A percentile compares a stretch with the other conserved stretches of the same genome.
Evolutionary conservation across 768 basidiomycete species (phyloP).

Genomic region (Mycena latifolia): DNA sequence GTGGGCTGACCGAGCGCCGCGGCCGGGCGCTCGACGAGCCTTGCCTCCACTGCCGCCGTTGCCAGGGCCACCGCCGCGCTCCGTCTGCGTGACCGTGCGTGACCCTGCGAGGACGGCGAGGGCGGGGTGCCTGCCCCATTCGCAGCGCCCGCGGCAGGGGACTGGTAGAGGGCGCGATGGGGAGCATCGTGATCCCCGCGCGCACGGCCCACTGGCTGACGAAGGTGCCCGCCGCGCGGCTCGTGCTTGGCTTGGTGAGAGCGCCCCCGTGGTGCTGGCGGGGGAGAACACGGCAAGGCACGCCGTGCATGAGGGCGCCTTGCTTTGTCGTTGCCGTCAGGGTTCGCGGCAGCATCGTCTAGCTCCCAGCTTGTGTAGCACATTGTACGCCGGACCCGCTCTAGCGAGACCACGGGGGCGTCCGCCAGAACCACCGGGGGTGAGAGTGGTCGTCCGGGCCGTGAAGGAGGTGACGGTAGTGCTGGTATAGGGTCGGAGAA

Average conservation of each 20-base stretch:
- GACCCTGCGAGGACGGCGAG: constrained; percentile 8
- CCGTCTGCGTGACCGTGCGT: constrained; percentile 31
- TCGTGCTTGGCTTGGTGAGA: constrained; percentile 73
- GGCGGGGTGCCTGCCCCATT: background rate
- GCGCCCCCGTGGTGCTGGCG: constrained; percentile 67
- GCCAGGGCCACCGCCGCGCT: constrained; percentile 40
- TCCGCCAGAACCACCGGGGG: constrained; percentile 40
- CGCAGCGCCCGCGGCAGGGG: background rate
- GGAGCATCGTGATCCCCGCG: constrained; percentile 69
- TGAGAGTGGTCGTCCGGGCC: constrained; percentile 31
- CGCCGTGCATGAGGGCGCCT: constrained; percentile 35
- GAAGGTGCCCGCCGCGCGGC: constrained; percentile 73
- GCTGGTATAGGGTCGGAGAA: constrained; percentile 45
- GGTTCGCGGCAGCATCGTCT: constrained; percentile 57
- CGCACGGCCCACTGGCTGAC: constrained; percentile 77
- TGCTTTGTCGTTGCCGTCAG: constrained; percentile 26
- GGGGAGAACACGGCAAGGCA: constrained; percentile 45
- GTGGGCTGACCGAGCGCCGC: constrained; percentile 82
- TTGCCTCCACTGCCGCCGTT: constrained; percentile 23
- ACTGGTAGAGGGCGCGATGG: constrained; percentile 58
- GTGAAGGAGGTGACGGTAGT: constrained; percentile 23
- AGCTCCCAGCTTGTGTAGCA: constrained; percentile 86
- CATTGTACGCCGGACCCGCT: constrained; percentile 88
- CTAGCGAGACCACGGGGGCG: constrained; percentile 64
- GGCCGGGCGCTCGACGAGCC: constrained; percentile 82